Evolutionary conservation across 305 asterid genomes (phyloP), one percentile per base, ranked within the genome.

Genomic region (Stenogyne calaminthoides): DNA sequence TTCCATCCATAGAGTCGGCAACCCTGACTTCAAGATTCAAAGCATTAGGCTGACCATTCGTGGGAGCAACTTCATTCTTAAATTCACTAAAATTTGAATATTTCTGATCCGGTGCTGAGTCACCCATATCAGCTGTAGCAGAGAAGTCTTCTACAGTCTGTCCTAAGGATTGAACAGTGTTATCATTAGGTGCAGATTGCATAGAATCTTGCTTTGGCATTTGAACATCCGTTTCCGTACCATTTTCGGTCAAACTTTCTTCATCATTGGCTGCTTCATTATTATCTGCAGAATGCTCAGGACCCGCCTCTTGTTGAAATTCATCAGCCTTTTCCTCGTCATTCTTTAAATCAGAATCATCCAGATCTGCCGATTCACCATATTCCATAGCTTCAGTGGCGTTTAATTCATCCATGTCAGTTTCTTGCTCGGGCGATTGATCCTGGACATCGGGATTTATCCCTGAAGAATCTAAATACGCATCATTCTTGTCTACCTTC

Each of bases 391-490:
- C 78, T 42, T 86, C 96, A 11, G 77, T 39, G 68, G 42, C 73
- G 40, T 81, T 81, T 70, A 71, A 36, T 60, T 86, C 96, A 75
- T 88, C 89, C 80, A 61, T 67, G 19, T 65, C 69, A 40, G 69
- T 55, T 51, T 84, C 91, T 52, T 88, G 84, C 40, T 87, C 89
- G 36, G 87, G 71, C 39, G 55, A 69, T 78, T 75, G 80, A 66
- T 79, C 83, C 36, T 77, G 86, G 66, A 85, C 86, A 49, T 85
- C 92, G 5, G 84, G 90, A 77, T 88, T 84, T 77, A 91, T 72
- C 47, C 88, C 97, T 14, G 95, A 82, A 34, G 92, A 86, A 73
- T 95, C 99, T 63, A 75, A 42, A 77, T 70, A 84, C 34, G 91
- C 88, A 44, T 92, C 87, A 8, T 82, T 88, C 77, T 91, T 87